phyloP scores from a whole-genome alignment of 169 alveolate species.

The Amoebophrya sp. region DNA sequence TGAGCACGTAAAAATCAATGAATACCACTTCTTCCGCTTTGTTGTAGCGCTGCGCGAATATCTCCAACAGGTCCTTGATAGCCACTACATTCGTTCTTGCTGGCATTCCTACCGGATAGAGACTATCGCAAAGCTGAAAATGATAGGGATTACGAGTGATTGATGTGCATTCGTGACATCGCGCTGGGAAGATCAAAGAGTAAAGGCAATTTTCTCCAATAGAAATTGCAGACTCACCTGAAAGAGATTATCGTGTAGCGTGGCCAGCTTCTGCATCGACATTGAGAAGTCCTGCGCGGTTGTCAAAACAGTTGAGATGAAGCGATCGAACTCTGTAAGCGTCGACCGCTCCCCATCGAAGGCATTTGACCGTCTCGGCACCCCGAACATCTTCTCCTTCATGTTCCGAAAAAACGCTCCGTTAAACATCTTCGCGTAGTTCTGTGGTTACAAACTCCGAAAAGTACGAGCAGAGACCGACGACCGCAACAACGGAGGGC shows the following conservation, averaged over 20 bases:
- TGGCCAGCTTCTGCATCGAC: background rate
- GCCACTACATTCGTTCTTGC: background rate
- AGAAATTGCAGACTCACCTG: too few species aligned
- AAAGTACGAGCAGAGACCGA: too few species aligned
- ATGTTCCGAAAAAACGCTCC: background rate
- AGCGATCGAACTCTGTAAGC: background rate
- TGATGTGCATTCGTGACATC: too few species aligned
- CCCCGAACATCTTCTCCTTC: background rate
- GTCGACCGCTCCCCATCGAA: background rate
- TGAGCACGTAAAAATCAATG: background rate
- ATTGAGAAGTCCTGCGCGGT: background rate
- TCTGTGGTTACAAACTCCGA: too few species aligned
- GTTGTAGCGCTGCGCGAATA: background rate
- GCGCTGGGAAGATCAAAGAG: too few species aligned
- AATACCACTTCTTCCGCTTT: background rate
- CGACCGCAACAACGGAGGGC: too few species aligned
- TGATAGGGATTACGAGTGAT: too few species aligned
- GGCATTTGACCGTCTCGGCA: background rate
- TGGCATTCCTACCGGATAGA: background rate
- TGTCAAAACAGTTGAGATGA: background rate
- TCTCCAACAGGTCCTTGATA: background rate
- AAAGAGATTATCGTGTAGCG: background rate
- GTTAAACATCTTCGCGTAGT: background rate
- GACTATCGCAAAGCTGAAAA: background rate
- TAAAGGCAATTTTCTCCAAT: too few species aligned